A percentile compares a stretch with the other conserved stretches of the same genome.
These are phyloP conservation scores for Striga asiatica DNA, from an alignment of 257 asterid genomes.

Conservation along the genomic window DNA sequence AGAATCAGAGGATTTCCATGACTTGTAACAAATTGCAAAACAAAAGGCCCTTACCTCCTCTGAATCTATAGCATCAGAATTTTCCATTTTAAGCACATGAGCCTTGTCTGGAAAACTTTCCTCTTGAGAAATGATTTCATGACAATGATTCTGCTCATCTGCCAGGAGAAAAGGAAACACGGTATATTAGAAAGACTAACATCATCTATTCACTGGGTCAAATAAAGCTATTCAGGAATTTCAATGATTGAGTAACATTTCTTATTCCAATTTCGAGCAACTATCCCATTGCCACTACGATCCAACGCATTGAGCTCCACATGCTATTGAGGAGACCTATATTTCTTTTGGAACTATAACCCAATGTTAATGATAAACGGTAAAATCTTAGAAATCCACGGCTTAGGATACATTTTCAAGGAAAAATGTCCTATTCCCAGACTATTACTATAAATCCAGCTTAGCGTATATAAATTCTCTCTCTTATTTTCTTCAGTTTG, in stretches of 20 bases:
- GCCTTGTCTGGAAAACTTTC: conserved; percentile 39
- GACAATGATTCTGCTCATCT: conserved; percentile 32
- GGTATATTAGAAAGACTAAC: conserved; percentile 1
- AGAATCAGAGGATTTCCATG: conserved; percentile 9
- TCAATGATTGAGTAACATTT: not conserved
- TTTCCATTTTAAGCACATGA: conserved; percentile 24
- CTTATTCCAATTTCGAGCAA: not conserved
- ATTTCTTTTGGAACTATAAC: not conserved
- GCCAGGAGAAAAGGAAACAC: conserved; percentile 17
- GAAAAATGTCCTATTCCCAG: not conserved
- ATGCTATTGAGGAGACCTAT: too few relatives aligned
- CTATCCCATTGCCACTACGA: too few relatives aligned
- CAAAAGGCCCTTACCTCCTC: conserved; percentile 42
- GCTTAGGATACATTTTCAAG: not conserved
- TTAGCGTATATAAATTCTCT: not conserved
- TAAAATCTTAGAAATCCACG: not conserved
- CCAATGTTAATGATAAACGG: not conserved
- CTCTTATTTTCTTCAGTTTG: not conserved
- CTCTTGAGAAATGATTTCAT: conserved; percentile 29
- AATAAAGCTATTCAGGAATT: not conserved
- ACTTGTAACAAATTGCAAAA: conserved; percentile 14
- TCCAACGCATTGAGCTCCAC: too few relatives aligned
- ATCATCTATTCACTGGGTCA: not conserved
- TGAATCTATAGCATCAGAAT: conserved; percentile 28
- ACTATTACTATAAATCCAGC: not conserved